Evolutionary conservation across 352 stramenopile genomes (phyloP).

Genomic region (Thraustochytrium sp.): DNA sequence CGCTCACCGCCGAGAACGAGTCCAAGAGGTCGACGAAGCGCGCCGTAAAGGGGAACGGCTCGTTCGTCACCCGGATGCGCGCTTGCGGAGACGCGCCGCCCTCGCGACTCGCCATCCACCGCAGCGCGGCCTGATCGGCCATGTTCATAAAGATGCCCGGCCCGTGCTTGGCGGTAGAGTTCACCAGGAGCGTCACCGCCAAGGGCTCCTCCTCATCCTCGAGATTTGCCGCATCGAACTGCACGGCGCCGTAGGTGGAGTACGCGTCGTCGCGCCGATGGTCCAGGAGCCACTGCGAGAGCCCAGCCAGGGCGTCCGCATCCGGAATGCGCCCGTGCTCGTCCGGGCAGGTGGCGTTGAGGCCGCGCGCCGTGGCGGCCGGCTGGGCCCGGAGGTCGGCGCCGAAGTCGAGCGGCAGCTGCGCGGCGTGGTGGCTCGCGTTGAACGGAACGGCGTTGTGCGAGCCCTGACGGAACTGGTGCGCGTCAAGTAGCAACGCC

Average conservation of each 20-base stretch:
- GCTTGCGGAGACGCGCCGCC: neutral
- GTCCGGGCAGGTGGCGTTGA: neutral
- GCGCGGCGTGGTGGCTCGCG: neutral
- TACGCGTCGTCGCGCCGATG: neutral
- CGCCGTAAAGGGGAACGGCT: slow-evolving; percentile 40
- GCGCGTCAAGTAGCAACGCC: neutral
- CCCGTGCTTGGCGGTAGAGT: slow-evolving; percentile 38
- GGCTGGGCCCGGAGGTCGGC: neutral
- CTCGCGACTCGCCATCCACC: no score
- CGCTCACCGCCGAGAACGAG: slow-evolving; percentile 19
- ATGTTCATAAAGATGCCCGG: slow-evolving; percentile 8
- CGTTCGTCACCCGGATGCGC: neutral
- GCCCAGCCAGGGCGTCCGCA: neutral
- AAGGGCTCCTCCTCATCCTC: neutral
- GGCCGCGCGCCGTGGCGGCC: neutral
- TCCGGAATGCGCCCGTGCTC: neutral
- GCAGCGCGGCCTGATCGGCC: neutral
- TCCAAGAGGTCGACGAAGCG: slow-evolving; percentile 8
- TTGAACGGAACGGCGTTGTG: neutral
- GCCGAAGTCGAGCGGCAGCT: slow-evolving; percentile 4
- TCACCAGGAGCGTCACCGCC: slow-evolving; percentile 28
- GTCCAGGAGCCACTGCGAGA: slow-evolving; percentile 37
- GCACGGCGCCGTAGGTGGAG: slow-evolving; percentile 4
- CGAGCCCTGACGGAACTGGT: neutral
- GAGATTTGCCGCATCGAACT: neutral